Percentiles rank a stretch among this genome's conserved stretches.
Evolutionary conservation across 202 grass and related monocot genomes (phyloP).

Genomic region (Setaria viridis): DNA sequence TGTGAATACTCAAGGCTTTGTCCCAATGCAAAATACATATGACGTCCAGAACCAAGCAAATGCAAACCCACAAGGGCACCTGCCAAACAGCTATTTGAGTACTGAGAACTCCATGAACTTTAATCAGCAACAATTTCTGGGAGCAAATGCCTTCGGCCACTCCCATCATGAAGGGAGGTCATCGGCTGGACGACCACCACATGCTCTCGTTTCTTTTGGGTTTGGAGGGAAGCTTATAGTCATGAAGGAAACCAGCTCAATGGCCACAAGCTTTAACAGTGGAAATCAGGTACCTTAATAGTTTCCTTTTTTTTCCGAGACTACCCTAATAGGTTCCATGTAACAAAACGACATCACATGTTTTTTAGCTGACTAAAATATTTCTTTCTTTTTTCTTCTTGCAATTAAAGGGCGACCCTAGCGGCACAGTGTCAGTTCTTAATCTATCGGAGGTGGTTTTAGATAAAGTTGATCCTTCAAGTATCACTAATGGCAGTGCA

Average conservation of each 20-base stretch:
- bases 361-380: slow-evolving; percentile 38
- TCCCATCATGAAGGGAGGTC: slow-evolving; percentile 66
- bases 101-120: slow-evolving; percentile 64
- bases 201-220: slow-evolving; percentile 91
- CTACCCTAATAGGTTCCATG: slow-evolving; percentile 28
- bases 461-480: slow-evolving; percentile 64
- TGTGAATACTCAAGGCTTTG: slow-evolving; percentile 45
- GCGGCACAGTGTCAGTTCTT: slow-evolving; percentile 71
- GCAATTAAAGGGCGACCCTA: slow-evolving; percentile 52
- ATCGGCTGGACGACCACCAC: slow-evolving; percentile 77
- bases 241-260: slow-evolving; percentile 79
- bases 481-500: slow-evolving; percentile 52
- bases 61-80: slow-evolving; percentile 54
- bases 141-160: slow-evolving; percentile 63
- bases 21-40: slow-evolving; percentile 50
- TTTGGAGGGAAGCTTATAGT: slow-evolving; percentile 90
- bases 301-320: slow-evolving; percentile 2
- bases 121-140: slow-evolving; percentile 64
- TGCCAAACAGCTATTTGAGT: slow-evolving; percentile 66
- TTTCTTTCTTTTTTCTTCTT: slow-evolving; percentile 27
- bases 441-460: slow-evolving; percentile 79
- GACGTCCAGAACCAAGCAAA: slow-evolving; percentile 40
- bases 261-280: slow-evolving; percentile 59
- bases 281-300: slow-evolving; percentile 66
- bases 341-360: slow-evolving; percentile 25